Evolutionary conservation across 352 stramenopile genomes (phyloP).

Genomic region (Globisporangium nagaii): DNA sequence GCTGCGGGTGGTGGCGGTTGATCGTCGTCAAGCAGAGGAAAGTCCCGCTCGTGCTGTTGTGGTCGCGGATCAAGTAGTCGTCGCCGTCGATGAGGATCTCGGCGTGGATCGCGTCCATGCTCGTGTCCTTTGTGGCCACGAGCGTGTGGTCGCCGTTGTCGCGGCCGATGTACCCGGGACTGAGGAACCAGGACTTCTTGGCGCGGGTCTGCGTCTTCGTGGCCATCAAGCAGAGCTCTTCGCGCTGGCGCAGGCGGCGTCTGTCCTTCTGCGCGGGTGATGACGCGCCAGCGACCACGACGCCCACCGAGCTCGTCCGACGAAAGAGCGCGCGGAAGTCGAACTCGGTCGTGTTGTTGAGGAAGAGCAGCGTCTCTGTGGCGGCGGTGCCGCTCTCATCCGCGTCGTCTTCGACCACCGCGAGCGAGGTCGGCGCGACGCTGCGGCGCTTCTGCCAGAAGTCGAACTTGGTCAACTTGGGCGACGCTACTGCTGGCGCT

Average conservation of each 20-base stretch:
- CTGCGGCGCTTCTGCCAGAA: conserved; percentile 16
- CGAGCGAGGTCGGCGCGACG: conserved; percentile 3
- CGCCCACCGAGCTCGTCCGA: conserved; percentile 4
- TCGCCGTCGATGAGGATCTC: conserved; percentile 51
- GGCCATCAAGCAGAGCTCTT: conserved; percentile 55
- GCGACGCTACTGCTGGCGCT: too few relatives aligned
- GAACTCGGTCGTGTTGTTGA: conserved; percentile 26
- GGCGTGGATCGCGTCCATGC: conserved; percentile 64
- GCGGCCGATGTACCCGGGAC: conserved; percentile 48
- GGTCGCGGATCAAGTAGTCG: conserved; percentile 57
- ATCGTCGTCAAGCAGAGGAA: conserved; percentile 72
- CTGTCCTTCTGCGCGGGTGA: conserved; percentile 2
- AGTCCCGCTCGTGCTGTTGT: conserved; percentile 37
- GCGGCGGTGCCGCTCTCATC: conserved; percentile 1
- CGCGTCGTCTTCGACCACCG: conserved; percentile 1
- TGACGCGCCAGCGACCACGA: background rate
- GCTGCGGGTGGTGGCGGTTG: conserved; percentile 59
- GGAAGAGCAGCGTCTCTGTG: conserved; percentile 16
- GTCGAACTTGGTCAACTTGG: conserved; percentile 5
- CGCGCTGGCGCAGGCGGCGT: conserved; percentile 33
- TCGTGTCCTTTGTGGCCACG: conserved; percentile 47
- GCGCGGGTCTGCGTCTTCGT: conserved; percentile 21
- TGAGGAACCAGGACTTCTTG: conserved; percentile 61
- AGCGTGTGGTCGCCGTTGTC: conserved; percentile 42
- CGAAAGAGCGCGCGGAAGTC: conserved; percentile 26